Conservation (phyloP, 75 land plant genomes). For the Gnetum montanum region DNA sequence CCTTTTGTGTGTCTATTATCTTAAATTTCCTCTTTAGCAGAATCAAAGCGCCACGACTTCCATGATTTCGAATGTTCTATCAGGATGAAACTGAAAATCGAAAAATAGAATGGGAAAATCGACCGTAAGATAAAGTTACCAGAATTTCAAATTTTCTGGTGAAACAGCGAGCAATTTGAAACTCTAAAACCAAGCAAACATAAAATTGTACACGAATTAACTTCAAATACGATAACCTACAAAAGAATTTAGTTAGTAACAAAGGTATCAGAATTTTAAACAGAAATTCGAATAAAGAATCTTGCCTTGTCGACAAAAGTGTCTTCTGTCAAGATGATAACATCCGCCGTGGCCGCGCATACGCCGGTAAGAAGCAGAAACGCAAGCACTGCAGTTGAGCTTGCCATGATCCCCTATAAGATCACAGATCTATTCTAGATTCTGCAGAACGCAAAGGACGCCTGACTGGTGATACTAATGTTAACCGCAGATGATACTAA, state of each 20-base stretch:
- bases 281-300: background rate
- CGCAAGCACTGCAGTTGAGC: background rate
- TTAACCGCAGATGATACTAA: too few species aligned
- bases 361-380: background rate
- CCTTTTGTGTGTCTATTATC: too few species aligned
- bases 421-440: too few species aligned
- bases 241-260: too few species aligned
- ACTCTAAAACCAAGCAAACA: background rate
- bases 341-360: constrained; percentile 21
- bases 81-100: too few species aligned
- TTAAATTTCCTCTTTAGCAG: too few species aligned
- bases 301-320: constrained; percentile 64
- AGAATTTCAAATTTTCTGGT: background rate
- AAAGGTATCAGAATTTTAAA: background rate
- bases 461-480: too few species aligned
- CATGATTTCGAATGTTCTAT: too few species aligned
- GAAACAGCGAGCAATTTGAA: background rate
- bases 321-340: constrained; percentile 36
- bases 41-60: too few species aligned
- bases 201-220: background rate
- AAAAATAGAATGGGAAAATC: background rate
- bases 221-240: too few species aligned
- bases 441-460: too few species aligned
- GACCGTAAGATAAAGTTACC: background rate
- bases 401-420: too few species aligned